phyloP scores from a whole-genome alignment of 1,284 basidiomycete species.

The Singerocomus inundabilis region DNA sequence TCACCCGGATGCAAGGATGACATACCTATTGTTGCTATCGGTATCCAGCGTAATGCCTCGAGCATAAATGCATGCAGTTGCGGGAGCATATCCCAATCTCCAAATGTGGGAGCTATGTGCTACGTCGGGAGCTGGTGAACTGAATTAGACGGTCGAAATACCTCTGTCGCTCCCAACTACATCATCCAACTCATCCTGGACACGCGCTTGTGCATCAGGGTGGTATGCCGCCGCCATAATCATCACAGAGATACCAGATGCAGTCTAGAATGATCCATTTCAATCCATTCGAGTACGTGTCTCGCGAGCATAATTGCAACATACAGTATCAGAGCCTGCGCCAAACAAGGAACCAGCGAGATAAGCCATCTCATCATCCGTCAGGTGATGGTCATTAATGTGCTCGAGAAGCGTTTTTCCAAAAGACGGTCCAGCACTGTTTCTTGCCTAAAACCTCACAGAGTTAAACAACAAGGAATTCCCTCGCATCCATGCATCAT shows the following conservation, averaged over 20 bases:
- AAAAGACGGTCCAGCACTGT: constrained; percentile 14
- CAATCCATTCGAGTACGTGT: neutral
- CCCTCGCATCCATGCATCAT: no score
- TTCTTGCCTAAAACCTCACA: constrained; percentile 2
- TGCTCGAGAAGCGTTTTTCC: constrained; percentile 14
- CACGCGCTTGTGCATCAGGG: neutral
- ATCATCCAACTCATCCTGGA: neutral
- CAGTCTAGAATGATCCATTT: neutral
- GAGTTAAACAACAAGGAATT: no score
- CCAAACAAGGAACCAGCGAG: constrained; percentile 42
- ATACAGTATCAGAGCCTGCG: constrained; percentile 40
- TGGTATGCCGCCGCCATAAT: neutral
- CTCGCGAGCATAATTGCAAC: neutral
- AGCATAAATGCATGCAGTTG: constrained; percentile 30
- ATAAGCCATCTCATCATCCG: constrained; percentile 29
- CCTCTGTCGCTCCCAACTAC: neutral
- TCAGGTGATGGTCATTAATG: constrained; percentile 18
- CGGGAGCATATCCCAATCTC: constrained; percentile 23
- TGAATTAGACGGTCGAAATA: neutral
- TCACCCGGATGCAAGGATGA: no score
- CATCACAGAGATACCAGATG: neutral
- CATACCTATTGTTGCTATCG: constrained; percentile 16
- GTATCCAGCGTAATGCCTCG: constrained; percentile 41
- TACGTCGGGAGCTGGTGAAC: neutral
- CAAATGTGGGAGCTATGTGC: constrained; percentile 2